Conservation (phyloP, 2,329 filamentous ascomycete genomes). For the Leptodontidium sp. region DNA sequence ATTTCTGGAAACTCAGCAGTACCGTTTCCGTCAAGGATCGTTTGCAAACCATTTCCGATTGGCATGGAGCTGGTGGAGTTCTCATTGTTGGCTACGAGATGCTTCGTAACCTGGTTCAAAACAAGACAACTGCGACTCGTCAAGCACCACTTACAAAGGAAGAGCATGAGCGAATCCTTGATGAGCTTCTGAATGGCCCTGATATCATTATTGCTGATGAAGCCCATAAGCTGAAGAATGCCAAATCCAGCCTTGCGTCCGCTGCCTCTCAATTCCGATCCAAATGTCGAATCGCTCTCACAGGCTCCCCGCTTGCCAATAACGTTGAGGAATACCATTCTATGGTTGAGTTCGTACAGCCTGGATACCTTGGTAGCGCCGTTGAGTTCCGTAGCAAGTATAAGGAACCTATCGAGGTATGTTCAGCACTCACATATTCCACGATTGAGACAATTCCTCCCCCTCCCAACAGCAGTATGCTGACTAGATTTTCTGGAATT, state of each 20-base stretch:
- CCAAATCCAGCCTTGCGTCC: constrained; percentile 57
- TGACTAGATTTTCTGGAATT: background rate
- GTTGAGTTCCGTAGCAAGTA: constrained; percentile 76
- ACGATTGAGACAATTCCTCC: background rate
- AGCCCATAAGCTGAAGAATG: constrained; percentile 81
- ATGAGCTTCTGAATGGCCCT: constrained; percentile 65
- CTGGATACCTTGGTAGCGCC: constrained; percentile 57
- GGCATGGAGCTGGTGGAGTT: constrained; percentile 73
- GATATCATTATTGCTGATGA: constrained; percentile 86
- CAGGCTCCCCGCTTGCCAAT: constrained; percentile 86
- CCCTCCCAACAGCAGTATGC: background rate
- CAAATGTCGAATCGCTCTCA: constrained; percentile 79
- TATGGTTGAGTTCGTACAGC: constrained; percentile 77
- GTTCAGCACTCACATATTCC: background rate
- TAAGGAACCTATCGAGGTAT: constrained; percentile 70
- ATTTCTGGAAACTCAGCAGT: constrained; percentile 63
- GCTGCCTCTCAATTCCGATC: constrained; percentile 69
- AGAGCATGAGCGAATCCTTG: constrained; percentile 51
- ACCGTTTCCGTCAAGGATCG: constrained; percentile 49
- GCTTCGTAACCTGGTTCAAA: constrained; percentile 60
- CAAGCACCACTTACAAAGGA: constrained; percentile 45
- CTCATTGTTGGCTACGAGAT: constrained; percentile 80
- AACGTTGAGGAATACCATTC: constrained; percentile 83
- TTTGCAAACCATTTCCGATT: constrained; percentile 57
- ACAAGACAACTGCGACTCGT: constrained; percentile 43